Conservation (phyloP, 306 rosid species). For the Fagus sylvatica region DNA sequence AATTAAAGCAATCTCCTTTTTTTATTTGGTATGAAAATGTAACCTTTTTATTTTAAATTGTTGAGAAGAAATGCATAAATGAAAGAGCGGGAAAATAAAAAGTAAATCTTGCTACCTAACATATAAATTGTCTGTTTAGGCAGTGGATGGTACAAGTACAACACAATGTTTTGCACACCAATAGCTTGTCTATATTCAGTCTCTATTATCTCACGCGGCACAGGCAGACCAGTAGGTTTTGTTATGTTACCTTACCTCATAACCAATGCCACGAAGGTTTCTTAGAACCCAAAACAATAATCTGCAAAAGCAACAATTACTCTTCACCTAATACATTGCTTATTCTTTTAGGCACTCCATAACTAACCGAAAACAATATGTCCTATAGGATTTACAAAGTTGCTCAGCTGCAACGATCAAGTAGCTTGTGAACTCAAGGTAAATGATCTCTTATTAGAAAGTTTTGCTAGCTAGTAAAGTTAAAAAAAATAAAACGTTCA, state of each 20-base stretch:
- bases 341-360: constrained; percentile 39
- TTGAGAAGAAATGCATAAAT: neutral
- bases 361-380: constrained; percentile 25
- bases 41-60: neutral
- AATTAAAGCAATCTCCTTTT: too few relatives aligned
- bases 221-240: constrained; percentile 20
- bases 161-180: neutral
- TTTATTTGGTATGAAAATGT: too few relatives aligned
- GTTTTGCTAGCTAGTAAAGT: neutral
- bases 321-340: constrained; percentile 60
- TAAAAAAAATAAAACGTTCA: constrained; percentile 7
- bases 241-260: constrained; percentile 27
- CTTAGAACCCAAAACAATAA: constrained; percentile 48
- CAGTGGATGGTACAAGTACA: neutral
- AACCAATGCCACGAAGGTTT: constrained; percentile 33
- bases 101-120: neutral
- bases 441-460: constrained; percentile 8
- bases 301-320: constrained; percentile 63
- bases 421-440: constrained; percentile 9
- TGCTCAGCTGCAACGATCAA: constrained; percentile 38
- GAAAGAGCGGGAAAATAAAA: too few relatives aligned
- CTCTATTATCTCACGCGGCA: constrained; percentile 27
- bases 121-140: neutral
- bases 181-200: constrained; percentile 28
- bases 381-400: constrained; percentile 27